Conservation (phyloP, 257 asterid species). For the Prunella vulgaris region DNA sequence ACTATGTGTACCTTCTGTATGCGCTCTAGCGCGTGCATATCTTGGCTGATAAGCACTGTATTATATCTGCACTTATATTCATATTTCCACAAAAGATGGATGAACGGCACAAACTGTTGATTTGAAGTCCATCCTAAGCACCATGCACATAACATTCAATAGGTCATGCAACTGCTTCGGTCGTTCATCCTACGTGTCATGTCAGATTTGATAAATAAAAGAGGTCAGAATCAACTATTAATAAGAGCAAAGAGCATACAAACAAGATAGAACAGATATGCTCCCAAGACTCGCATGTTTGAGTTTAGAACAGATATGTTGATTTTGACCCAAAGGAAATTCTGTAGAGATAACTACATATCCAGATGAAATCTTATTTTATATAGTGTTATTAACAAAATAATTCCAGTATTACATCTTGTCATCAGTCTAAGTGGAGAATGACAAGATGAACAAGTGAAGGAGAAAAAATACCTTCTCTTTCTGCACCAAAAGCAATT, state of each 20-base stretch:
- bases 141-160: conserved; percentile 52
- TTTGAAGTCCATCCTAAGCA: conserved; percentile 77
- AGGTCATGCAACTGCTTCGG: conserved; percentile 54
- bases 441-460: background rate
- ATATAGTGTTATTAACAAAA: background rate
- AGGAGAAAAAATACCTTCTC: conserved; percentile 50
- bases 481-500: conserved; percentile 50
- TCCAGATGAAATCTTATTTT: background rate
- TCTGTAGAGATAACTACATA: no score
- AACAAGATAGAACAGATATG: background rate
- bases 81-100: conserved; percentile 46
- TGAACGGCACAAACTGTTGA: conserved; percentile 48
- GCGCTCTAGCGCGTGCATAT: conserved; percentile 47
- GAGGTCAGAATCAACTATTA: conserved; percentile 3
- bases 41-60: conserved; percentile 46
- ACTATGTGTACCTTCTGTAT: conserved; percentile 50
- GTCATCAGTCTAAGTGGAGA: conserved; percentile 1
- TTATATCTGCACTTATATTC: conserved; percentile 48
- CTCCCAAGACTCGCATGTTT: background rate
- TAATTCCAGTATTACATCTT: background rate
- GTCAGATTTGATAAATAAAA: conserved; percentile 9
- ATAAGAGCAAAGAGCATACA: conserved; percentile 1
- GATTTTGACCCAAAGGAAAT: conserved; percentile 6
- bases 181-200: conserved; percentile 52
- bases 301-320: background rate